Evolutionary conservation across 768 basidiomycete genomes (phyloP).

Genomic region (Chlorophyllum brunneum): DNA sequence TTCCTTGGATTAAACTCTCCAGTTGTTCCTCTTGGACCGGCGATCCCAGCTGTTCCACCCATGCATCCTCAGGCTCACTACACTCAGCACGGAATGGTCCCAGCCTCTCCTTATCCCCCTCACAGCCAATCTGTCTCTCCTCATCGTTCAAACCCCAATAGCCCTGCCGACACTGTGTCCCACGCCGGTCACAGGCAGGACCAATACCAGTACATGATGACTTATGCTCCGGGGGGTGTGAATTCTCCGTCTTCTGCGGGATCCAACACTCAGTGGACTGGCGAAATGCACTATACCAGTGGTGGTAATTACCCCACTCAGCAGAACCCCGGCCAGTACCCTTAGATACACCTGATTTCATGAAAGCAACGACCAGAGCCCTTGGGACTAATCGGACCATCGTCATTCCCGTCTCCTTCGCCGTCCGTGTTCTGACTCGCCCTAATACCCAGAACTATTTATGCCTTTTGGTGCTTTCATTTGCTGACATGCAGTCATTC

Average conservation of each 20-base stretch:
- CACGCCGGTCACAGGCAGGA: slow-evolving; percentile 28
- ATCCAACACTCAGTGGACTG: slow-evolving; percentile 6
- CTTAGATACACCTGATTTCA: slow-evolving; percentile 1
- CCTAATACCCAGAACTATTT: slow-evolving; percentile 9
- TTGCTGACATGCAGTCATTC: slow-evolving; percentile 6
- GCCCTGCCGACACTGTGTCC: slow-evolving; percentile 28
- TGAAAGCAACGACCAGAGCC: slow-evolving; percentile 1
- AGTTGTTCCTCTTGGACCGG: slow-evolving; percentile 24
- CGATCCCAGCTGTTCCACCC: slow-evolving; percentile 23
- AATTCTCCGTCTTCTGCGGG: slow-evolving; percentile 4
- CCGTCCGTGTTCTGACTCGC: slow-evolving; percentile 2
- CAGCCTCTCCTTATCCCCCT: slow-evolving; percentile 29
- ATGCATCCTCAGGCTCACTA: slow-evolving; percentile 28
- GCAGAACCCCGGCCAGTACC: slow-evolving; percentile 9
- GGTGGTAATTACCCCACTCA: slow-evolving; percentile 3
- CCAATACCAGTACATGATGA: slow-evolving; percentile 30
- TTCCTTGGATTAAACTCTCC: slow-evolving; percentile 28
- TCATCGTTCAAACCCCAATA: slow-evolving; percentile 31
- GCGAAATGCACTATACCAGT: slow-evolving; percentile 6
- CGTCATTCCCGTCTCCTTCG: background rate
- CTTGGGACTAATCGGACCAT: slow-evolving; percentile 1
- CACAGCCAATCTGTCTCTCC: slow-evolving; percentile 32
- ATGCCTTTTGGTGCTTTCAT: slow-evolving; percentile 10
- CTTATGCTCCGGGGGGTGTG: slow-evolving; percentile 17
- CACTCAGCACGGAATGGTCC: slow-evolving; percentile 24